A percentile compares a stretch with the other conserved stretches of the same genome.
Conservation (phyloP, 768 basidiomycete species). For the Suillus luteus region DNA sequence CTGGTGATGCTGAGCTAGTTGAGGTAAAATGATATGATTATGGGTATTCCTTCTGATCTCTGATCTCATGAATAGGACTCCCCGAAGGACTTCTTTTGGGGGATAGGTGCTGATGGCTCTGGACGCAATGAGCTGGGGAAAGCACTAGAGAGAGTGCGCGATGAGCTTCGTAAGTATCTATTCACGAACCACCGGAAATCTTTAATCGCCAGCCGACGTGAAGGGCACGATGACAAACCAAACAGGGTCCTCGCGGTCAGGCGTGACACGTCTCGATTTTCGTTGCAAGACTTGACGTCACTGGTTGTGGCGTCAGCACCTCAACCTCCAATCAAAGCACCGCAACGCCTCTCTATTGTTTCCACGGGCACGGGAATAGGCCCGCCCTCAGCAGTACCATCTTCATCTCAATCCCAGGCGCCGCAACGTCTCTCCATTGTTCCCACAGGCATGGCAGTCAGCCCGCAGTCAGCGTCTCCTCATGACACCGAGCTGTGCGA, state of each 20-base stretch:
- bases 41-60: constrained; percentile 4
- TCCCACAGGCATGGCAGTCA: constrained; percentile 6
- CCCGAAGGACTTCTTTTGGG: constrained; percentile 80
- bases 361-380: constrained; percentile 3
- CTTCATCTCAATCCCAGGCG: background rate
- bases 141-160: constrained; percentile 62
- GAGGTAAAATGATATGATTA: constrained; percentile 49
- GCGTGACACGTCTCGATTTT: constrained; percentile 32
- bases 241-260: constrained; percentile 29
- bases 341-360: constrained; percentile 15
- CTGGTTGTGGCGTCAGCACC: constrained; percentile 17
- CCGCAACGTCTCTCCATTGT: constrained; percentile 15
- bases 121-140: constrained; percentile 79
- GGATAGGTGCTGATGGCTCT: constrained; percentile 62
- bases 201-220: background rate
- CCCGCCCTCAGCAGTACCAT: constrained; percentile 3
- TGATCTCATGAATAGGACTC: constrained; percentile 50
- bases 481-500: constrained; percentile 30
- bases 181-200: background rate
- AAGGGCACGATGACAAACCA: constrained; percentile 26
- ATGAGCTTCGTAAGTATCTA: constrained; percentile 44
- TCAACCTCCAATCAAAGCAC: background rate
- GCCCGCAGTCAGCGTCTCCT: constrained; percentile 4
- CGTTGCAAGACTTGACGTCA: constrained; percentile 34
- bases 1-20: constrained; percentile 65